Base-by-base conservation (phyloP, 2,329 filamentous ascomycete species). In the Aspergillus tanneri region DNA sequence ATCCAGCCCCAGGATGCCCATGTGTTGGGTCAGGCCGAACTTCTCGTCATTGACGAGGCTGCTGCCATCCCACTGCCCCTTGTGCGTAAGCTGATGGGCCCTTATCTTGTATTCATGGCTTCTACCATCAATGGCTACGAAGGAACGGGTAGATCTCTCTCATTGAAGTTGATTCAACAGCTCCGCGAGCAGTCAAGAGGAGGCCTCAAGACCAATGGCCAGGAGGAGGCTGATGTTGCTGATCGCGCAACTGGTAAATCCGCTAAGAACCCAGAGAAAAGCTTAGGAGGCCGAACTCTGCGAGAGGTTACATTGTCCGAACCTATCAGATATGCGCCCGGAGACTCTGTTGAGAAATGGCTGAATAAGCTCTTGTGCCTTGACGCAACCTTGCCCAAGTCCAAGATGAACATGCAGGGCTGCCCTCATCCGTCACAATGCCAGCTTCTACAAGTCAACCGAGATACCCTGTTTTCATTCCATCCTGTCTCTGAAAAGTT, bases 71-170 rank as follows among this genome's bases (percentile, higher is more conserved):
- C 95, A 10, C 73, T 99, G 9, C 93, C 93, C 0, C 76, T 97
- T 2, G 93, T 99, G 6, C 82, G 87, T 59, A 96, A 96, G 72
- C 78, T 99, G 32, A 91, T 99, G 83, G 93, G 93, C 0, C 92
- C 92, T 11, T 99, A 99, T 70, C 77, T 99, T 28, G 90, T 97
- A 7, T 99, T 99, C 72, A 97, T 99, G 93, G 90, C 95, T 1
- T 99, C 93, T 0, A 99, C 93, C 2, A 96, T 99, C 74, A 97
- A 97, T 66, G 93, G 93, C 49, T 99, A 99, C 67, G 93, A 99
- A 74, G 93, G 93, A 47, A 99, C 93, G 5, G 93, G 93, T 32
- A 84, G 93, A 49, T 97, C 93, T 1, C 79, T 99, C 5, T 97
- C 93, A 0, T 76, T 99, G 45, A 99, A 99, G 74, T 79, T 99